Percentiles rank a stretch among this genome's conserved stretches.
Conservation (phyloP, 2,329 filamentous ascomycete genomes). For the Sporothrix brasiliensis region DNA sequence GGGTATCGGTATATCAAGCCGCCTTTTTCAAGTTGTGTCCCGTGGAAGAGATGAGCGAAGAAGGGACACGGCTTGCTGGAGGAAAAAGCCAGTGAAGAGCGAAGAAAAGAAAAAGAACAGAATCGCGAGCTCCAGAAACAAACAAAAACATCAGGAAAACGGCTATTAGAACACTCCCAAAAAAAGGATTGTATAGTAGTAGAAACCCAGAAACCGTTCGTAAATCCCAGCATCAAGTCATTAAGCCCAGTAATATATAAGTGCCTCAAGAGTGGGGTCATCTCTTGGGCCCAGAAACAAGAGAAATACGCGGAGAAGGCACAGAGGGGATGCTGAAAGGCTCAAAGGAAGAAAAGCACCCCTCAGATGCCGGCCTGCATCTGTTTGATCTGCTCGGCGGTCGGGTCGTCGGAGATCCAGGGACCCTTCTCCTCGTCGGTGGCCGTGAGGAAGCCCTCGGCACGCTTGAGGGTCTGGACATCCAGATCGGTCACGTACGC, state of each 20-base stretch:
- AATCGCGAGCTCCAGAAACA: slow-evolving; percentile 17
- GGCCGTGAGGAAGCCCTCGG: slow-evolving; percentile 78
- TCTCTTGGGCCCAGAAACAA: not conserved
- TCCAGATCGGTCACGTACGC: slow-evolving; percentile 92
- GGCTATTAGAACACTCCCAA: slow-evolving; percentile 24
- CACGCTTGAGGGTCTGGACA: slow-evolving; percentile 82
- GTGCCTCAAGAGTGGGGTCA: slow-evolving; percentile 17
- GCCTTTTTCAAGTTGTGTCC: slow-evolving; percentile 6
- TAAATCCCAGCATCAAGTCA: slow-evolving; percentile 29
- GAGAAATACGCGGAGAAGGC: not conserved
- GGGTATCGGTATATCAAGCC: slow-evolving; percentile 34
- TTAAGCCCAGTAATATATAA: slow-evolving; percentile 29
- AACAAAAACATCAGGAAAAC: not conserved
- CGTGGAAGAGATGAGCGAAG: not conserved
- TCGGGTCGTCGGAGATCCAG: slow-evolving; percentile 76
- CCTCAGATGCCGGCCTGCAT: slow-evolving; percentile 45
- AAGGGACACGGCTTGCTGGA: not conserved
- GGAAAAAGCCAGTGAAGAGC: slow-evolving; percentile 28
- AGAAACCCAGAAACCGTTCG: slow-evolving; percentile 3
- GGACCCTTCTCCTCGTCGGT: slow-evolving; percentile 85
- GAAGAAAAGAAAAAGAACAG: slow-evolving; percentile 10
- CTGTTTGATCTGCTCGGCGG: slow-evolving; percentile 61
- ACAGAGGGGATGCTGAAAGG: not conserved
- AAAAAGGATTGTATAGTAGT: not conserved
- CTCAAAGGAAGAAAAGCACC: not conserved